These are phyloP conservation scores for Geranium brycei DNA, from an alignment of 345 rosid genomes.

Conservation along the genomic window DNA sequence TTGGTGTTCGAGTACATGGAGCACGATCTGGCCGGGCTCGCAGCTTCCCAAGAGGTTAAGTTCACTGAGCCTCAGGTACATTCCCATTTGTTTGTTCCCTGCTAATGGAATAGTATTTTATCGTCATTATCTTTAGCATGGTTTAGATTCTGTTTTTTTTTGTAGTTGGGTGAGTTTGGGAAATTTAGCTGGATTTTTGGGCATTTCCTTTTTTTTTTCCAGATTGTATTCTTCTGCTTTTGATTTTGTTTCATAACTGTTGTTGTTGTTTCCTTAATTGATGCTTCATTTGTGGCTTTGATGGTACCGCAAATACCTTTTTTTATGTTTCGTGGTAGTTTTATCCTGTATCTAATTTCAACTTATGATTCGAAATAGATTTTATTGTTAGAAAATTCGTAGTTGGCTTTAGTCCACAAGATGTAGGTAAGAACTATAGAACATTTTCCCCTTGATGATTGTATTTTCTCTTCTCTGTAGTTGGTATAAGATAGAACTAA, in stretches of 20 bases:
- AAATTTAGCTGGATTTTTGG: conserved; percentile 4
- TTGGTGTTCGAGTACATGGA: conserved; percentile 91
- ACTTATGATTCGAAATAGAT: neutral
- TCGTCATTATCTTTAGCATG: neutral
- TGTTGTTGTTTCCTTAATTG: conserved; percentile 10
- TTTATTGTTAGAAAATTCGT: neutral
- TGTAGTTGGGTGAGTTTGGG: conserved; percentile 9
- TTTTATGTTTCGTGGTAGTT: neutral
- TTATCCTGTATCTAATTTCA: neutral
- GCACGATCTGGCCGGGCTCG: conserved; percentile 85
- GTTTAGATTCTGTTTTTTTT: conserved; percentile 4
- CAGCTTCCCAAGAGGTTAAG: conserved; percentile 54
- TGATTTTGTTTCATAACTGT: conserved; percentile 9
- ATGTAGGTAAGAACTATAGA: neutral
- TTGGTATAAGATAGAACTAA: conserved; percentile 1
- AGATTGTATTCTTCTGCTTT: conserved; percentile 14
- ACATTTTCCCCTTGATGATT: neutral
- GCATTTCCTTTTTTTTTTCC: conserved; percentile 10
- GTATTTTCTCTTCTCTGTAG: conserved; percentile 6
- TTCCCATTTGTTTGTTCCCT: neutral
- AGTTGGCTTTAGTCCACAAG: neutral
- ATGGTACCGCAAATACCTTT: neutral
- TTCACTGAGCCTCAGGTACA: conserved; percentile 80
- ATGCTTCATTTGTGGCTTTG: conserved; percentile 5
- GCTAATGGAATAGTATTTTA: neutral